Base-by-base conservation (phyloP, 2,329 filamentous ascomycete genomes). In the Hypoxylon sp. region DNA sequence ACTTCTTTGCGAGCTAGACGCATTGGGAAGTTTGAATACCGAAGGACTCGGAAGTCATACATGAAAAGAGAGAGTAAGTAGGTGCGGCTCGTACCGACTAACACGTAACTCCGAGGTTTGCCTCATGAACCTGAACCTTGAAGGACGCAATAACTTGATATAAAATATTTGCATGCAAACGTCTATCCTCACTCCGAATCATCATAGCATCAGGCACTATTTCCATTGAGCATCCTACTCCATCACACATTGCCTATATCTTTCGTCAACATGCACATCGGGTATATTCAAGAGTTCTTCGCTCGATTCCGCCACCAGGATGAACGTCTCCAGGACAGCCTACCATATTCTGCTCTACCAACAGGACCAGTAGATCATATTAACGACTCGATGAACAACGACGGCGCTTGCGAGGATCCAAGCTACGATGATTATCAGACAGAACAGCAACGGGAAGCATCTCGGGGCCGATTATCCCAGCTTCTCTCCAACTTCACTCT, bases 401-500 rank as follows among this genome's bases (percentile, higher is more conserved):
- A 53, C 13, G 45, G 9, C 25, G 21, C 14, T 7, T 32, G 36
- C 32, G 52, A 63, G 30, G 48, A 61, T 56, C 43, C 49, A n/a
- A 34, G 23, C 34, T 56, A 43, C 5, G 38, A 63, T 14, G 43
- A 48, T 48, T 57, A 11, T 10, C 25, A n/a, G 11, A 46, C 19
- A n/a, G 58, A 63, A 2, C 19, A 38, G 25, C 58, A 59, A n/a
- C 11, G 32, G 17, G 11, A 23, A 6, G 9, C 23, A 23, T 17
- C 58, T 34, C 36, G 48, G 17, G 5, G 69, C 68, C 34, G 67
- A 0, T 70, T 75, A 7, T 72, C 75, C 3, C 72, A 71, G 2
- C 75, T 88, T 57, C 79, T 90, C 14, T 84, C 86, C 49, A 89
- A 93, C 78, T 84, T 89, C 68, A 93, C 92, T 65, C 90, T 94